These are phyloP conservation scores for Fusarium miscanthi DNA, from an alignment of 2,329 filamentous ascomycete species.

Conservation along the genomic window DNA sequence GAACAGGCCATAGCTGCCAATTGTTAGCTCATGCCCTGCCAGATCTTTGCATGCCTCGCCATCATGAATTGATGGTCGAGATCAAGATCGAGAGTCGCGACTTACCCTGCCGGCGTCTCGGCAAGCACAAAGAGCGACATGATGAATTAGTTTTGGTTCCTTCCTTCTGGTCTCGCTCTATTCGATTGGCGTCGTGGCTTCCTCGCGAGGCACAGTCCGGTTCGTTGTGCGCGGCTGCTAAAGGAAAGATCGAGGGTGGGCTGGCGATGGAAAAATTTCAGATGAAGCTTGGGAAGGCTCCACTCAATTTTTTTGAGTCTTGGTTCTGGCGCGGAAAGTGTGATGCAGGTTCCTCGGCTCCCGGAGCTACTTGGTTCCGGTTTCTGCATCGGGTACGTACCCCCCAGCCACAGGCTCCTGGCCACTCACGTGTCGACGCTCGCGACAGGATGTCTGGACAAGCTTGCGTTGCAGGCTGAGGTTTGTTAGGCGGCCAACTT, in stretches of 20 bases:
- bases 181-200: slow-evolving; percentile 48
- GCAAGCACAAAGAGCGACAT: slow-evolving; percentile 95
- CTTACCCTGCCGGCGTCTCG: slow-evolving; percentile 86
- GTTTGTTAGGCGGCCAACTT: slow-evolving; percentile 45
- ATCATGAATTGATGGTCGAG: slow-evolving; percentile 6
- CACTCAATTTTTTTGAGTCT: slow-evolving; percentile 54
- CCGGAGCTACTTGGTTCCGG: slow-evolving; percentile 46
- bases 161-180: slow-evolving; percentile 48
- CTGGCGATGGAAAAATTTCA: slow-evolving; percentile 57
- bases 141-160: slow-evolving; percentile 52
- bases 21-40: slow-evolving; percentile 46
- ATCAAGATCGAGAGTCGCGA: slow-evolving; percentile 40
- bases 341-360: slow-evolving; percentile 38
- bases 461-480: slow-evolving; percentile 41
- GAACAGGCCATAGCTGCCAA: slow-evolving; percentile 89
- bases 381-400: slow-evolving; percentile 15
- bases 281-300: slow-evolving; percentile 51
- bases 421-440: slow-evolving; percentile 46
- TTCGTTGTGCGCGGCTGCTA: slow-evolving; percentile 50
- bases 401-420: slow-evolving; percentile 7
- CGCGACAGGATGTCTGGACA: slow-evolving; percentile 25
- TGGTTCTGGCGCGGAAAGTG: slow-evolving; percentile 44
- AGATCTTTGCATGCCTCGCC: slow-evolving; percentile 20
- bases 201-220: slow-evolving; percentile 53
- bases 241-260: slow-evolving; percentile 49